Conservation (phyloP, 495 filamentous ascomycete genomes). For the Penicilliopsis zonata region DNA sequence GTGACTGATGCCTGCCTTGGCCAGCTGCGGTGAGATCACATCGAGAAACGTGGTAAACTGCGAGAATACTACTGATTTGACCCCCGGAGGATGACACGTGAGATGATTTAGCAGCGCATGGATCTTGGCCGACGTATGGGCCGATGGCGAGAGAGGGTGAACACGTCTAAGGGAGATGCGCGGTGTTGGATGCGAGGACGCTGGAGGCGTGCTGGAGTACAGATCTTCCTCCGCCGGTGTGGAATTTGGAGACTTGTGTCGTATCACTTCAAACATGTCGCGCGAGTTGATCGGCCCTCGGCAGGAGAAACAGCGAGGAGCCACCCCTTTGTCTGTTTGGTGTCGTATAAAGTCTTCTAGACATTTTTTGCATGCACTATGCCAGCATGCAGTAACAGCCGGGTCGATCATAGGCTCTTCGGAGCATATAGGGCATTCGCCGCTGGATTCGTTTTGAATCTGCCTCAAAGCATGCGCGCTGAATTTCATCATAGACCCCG, state of each 20-base stretch:
- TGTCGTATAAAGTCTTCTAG: constrained; percentile 78
- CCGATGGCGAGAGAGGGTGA: constrained; percentile 50
- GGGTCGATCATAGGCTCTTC: constrained; percentile 93
- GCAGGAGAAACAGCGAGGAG: constrained; percentile 80
- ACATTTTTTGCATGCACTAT: constrained; percentile 90
- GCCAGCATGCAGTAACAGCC: constrained; percentile 91
- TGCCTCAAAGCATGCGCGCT: constrained; percentile 78
- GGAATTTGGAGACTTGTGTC: constrained; percentile 26
- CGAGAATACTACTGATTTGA: constrained; percentile 89
- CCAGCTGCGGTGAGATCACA: constrained; percentile 70
- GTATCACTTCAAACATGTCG: constrained; percentile 84
- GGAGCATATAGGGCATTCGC: constrained; percentile 88
- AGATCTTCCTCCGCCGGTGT: constrained; percentile 19
- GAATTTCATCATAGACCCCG: constrained; percentile 41
- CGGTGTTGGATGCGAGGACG: constrained; percentile 27
- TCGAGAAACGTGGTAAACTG: constrained; percentile 97
- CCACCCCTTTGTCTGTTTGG: constrained; percentile 60
- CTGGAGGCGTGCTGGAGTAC: constrained; percentile 18
- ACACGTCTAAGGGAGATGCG: constrained; percentile 74
- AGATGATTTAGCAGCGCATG: constrained; percentile 66
- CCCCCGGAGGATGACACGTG: constrained; percentile 49
- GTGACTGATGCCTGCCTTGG: constrained; percentile 56
- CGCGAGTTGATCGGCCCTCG: constrained; percentile 67
- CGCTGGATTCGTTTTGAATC: constrained; percentile 76
- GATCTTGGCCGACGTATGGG: constrained; percentile 68